These are phyloP conservation scores for Botrytis squamosa DNA, from an alignment of 2,329 filamentous ascomycete genomes.

Conservation along the genomic window DNA sequence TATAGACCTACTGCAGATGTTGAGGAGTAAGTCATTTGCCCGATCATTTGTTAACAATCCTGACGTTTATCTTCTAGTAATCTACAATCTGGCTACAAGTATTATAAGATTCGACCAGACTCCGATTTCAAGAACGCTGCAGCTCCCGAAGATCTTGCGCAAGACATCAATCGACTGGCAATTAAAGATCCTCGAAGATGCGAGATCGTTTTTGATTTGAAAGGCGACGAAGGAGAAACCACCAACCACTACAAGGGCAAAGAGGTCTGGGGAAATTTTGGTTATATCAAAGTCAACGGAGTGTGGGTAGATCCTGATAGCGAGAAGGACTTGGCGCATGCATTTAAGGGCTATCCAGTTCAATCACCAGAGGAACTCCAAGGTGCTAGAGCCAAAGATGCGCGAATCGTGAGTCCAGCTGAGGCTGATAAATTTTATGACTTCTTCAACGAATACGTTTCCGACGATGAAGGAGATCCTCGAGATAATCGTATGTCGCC, in stretches of 20 bases:
- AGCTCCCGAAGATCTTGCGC: not conserved
- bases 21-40: not conserved
- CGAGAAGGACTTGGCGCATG: slow-evolving; percentile 27
- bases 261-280: slow-evolving; percentile 32
- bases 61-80: not conserved
- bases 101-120: not conserved
- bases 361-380: slow-evolving; percentile 13
- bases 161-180: not conserved
- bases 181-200: not conserved
- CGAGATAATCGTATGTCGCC: slow-evolving; percentile 43
- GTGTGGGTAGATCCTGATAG: slow-evolving; percentile 38
- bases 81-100: slow-evolving; percentile 15
- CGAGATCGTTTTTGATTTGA: slow-evolving; percentile 12
- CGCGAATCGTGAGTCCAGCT: slow-evolving; percentile 26
- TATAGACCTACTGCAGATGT: not conserved
- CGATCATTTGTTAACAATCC: not conserved
- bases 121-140: not conserved
- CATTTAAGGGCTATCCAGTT: slow-evolving; percentile 23
- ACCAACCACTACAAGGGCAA: slow-evolving; percentile 31
- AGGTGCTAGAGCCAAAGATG: slow-evolving; percentile 15
- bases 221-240: slow-evolving; percentile 9
- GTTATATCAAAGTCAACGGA: slow-evolving; percentile 32
- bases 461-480: slow-evolving; percentile 45
- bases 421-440: slow-evolving; percentile 32
- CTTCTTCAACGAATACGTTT: slow-evolving; percentile 34